Base-by-base conservation (phyloP, 305 asterid genomes). In the Fraxinus latifolia region DNA sequence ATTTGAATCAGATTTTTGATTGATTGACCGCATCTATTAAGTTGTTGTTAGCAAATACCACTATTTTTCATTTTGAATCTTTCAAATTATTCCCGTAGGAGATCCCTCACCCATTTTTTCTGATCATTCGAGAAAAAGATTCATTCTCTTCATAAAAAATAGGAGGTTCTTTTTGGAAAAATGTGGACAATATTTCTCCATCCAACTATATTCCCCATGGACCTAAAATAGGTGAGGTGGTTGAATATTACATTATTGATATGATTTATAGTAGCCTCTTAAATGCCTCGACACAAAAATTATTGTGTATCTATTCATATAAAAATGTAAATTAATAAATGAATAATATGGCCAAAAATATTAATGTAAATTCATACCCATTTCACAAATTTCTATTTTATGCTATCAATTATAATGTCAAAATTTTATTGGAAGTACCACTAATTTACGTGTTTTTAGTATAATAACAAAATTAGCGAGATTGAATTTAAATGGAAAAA, bases 181-280 rank as follows among this genome's bases (percentile, higher is more conserved):
- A 14, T 42, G 37, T 81, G 83, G 83, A 81, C 77, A 82, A 25
- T 74, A 44, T 79, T 77, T 83, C 84, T 71, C 79, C 42, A 47
- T 80, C 55, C 21, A 27, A 11, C 74, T 1, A 12, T 67, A 67
- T 5, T 55, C 80, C 58, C 3, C 3, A 11, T 23, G 17, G 67
- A 23, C 8, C 77, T 34, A 55, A 60, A 60, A 79, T 78, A 77
- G 84, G 86, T 81, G 83, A 86, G 89, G 80, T 85, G 67, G 87
- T 79, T 83, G 87, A 84, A 80, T 76, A 76, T 55, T 68, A 55
- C 75, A 86, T 50, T 72, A 67, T 77, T 80, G 80, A 84, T 79
- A 81, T 78, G 81, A 86, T 86, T 50, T 80, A 71, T 47, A 14
- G 58, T 14, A 70, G 80, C 33, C 58, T 9, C 42, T 67, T 9